Base-by-base conservation (phyloP, 2,329 filamentous ascomycete species). In the Davidsoniella neocaledoniae region DNA sequence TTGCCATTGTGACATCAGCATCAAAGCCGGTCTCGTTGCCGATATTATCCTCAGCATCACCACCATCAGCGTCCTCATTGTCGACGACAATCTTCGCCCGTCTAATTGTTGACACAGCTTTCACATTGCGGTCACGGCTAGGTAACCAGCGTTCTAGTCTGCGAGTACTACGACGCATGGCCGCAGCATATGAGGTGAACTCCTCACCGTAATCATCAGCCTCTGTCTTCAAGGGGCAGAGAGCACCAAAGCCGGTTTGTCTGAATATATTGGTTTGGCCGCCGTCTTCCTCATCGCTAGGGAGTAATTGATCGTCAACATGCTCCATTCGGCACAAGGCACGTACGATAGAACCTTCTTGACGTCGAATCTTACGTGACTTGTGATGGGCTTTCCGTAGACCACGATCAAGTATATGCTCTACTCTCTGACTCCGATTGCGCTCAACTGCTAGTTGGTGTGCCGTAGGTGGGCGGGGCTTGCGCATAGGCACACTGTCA, bases 391-490 rank as follows among this genome's bases (percentile, higher is more conserved):
- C 70, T 55, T 71, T 73, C 45, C 81, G 76, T 33, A 90, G 67
- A 26, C 81, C 80, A n/a, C 80, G 77, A 56, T 86, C 81, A 14
- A 91, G 73, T 47, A 86, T 84, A 58, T 87, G 81, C 58, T 87
- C 81, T n/a, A 90, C 84, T 5, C 84, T 78, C 58, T 85, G 77
- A 54, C 77, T 82, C 16, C 85, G 73, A 62, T 88, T 87, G 50
- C 80, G 75, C 62, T 87, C 83, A 1, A 91, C 82, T 0, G 84
- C 84, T 38, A 87, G 68, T 63, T 91, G 85, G 62, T 91, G 85
- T 36, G 83, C 82, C 0, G 85, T 91, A 0, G 86, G 76, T 2
- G 84, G 84, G 1, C 85, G 74, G 7, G 81, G 78, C 59, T 86
- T 80, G 51, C 76, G 68, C 17, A 70, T 68, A 37, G 71, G 66